A percentile compares a stretch with the other conserved stretches of the same genome.
Conservation (phyloP, 371 early-diverging fungal species). For the Rhizopus sp. region DNA sequence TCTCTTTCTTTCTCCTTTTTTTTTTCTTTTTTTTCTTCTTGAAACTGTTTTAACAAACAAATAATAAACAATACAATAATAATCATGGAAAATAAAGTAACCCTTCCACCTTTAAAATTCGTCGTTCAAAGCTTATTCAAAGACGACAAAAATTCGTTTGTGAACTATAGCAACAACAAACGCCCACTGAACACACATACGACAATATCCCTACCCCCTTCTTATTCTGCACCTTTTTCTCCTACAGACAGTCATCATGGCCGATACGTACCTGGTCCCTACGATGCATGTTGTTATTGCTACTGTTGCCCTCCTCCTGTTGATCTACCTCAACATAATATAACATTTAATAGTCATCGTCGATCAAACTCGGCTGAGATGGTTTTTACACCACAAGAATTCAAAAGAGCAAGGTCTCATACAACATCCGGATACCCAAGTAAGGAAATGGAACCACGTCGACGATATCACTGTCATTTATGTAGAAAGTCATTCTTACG, state of each 20-base stretch:
- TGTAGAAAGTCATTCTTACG: conserved; percentile 32
- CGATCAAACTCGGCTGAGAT: conserved; percentile 22
- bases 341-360: conserved; percentile 10
- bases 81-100: conserved; percentile 19
- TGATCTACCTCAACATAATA: not conserved
- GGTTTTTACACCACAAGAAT: conserved; percentile 3
- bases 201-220: not conserved
- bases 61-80: not conserved
- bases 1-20: conserved; percentile 8
- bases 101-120: conserved; percentile 24
- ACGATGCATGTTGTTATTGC: not conserved
- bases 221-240: conserved; percentile 1
- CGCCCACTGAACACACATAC: not conserved
- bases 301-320: conserved; percentile 7
- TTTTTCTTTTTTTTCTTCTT: conserved; percentile 4
- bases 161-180: not conserved
- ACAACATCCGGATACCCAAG: conserved; percentile 33
- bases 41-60: not conserved
- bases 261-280: not conserved
- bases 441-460: conserved; percentile 2
- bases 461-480: conserved; percentile 30
- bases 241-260: conserved; percentile 8
- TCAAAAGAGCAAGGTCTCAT: conserved; percentile 25
- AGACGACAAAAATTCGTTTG: conserved; percentile 4
- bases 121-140: conserved; percentile 19